Percentiles rank a stretch among this genome's conserved stretches.
These are phyloP conservation scores for Ophiostoma sp. DNA, from an alignment of 2,329 filamentous ascomycete species.

Conservation along the genomic window DNA sequence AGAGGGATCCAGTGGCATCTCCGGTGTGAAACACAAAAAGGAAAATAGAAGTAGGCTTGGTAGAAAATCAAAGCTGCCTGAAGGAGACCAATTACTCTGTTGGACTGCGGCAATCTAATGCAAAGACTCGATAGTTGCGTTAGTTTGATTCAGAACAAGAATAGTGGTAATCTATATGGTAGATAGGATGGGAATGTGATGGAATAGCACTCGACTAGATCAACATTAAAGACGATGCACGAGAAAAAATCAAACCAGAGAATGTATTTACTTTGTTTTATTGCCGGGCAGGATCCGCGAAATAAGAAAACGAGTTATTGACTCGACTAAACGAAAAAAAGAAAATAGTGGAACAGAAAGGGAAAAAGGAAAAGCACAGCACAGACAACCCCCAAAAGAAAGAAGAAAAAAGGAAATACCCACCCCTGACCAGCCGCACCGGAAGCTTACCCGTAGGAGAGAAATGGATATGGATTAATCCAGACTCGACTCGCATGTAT, in stretches of 20 bases:
- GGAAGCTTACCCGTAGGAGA: background rate
- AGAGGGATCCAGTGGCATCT: background rate
- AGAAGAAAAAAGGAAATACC: background rate
- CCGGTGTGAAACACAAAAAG: background rate
- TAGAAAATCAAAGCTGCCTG: background rate
- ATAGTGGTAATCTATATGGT: no score
- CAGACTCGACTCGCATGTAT: background rate
- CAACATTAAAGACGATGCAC: background rate
- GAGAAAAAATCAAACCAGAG: background rate
- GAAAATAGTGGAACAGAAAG: background rate
- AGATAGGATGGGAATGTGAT: background rate
- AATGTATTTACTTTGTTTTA: background rate
- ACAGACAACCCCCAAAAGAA: background rate
- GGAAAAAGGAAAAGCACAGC: background rate
- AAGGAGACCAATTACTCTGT: background rate
- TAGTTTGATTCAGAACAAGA: no score
- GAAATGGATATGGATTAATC: background rate
- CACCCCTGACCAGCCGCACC: slow-evolving; percentile 8
- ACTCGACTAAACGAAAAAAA: background rate
- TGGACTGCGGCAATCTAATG: background rate
- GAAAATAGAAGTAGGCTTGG: background rate
- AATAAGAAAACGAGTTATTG: background rate
- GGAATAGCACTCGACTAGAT: background rate
- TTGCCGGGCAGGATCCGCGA: slow-evolving; percentile 1
- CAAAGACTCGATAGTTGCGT: background rate